Evolutionary conservation across 352 stramenopile species (phyloP).

Genomic region (Globisporangium alternatum): DNA sequence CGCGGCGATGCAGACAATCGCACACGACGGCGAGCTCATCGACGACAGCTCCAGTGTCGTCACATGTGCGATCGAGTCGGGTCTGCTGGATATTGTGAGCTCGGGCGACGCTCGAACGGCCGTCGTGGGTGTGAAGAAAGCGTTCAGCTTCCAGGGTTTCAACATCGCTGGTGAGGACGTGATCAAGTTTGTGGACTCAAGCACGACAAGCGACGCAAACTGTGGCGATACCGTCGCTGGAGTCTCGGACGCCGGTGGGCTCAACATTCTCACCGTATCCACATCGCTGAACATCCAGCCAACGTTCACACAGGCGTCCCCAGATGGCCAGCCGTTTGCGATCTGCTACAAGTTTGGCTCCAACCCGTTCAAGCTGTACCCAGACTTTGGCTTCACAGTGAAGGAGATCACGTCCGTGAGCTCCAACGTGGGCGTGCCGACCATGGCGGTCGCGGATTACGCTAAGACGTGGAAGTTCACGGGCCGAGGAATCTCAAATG

Average conservation of each 20-base stretch:
- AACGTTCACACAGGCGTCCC: slow-evolving; percentile 47
- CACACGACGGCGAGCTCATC: slow-evolving; percentile 42
- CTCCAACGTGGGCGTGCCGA: slow-evolving; percentile 27
- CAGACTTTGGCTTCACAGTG: slow-evolving; percentile 38
- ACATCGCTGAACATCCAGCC: slow-evolving; percentile 23
- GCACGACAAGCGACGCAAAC: slow-evolving; percentile 50
- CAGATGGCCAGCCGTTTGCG: slow-evolving; percentile 32
- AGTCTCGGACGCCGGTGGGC: slow-evolving; percentile 50
- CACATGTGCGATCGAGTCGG: slow-evolving; percentile 35
- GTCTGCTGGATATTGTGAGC: slow-evolving; percentile 36
- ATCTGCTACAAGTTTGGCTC: slow-evolving; percentile 73
- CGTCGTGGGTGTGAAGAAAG: slow-evolving; percentile 45
- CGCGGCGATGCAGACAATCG: slow-evolving; percentile 26
- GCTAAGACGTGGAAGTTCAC: slow-evolving; percentile 50
- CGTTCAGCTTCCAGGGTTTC: slow-evolving; percentile 46
- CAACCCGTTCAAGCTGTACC: slow-evolving; percentile 70
- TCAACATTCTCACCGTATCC: slow-evolving; percentile 24
- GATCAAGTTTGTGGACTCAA: slow-evolving; percentile 64
- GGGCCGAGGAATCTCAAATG: slow-evolving; percentile 33
- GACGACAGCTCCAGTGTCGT: slow-evolving; percentile 33
- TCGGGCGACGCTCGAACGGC: slow-evolving; percentile 44
- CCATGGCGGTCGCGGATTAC: slow-evolving; percentile 47
- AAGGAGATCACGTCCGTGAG: slow-evolving; percentile 44
- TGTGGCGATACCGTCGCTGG: slow-evolving; percentile 36
- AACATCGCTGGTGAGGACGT: slow-evolving; percentile 36